Base-by-base conservation (phyloP, 2,329 filamentous ascomycete species). In the Cercospora citrullina region DNA sequence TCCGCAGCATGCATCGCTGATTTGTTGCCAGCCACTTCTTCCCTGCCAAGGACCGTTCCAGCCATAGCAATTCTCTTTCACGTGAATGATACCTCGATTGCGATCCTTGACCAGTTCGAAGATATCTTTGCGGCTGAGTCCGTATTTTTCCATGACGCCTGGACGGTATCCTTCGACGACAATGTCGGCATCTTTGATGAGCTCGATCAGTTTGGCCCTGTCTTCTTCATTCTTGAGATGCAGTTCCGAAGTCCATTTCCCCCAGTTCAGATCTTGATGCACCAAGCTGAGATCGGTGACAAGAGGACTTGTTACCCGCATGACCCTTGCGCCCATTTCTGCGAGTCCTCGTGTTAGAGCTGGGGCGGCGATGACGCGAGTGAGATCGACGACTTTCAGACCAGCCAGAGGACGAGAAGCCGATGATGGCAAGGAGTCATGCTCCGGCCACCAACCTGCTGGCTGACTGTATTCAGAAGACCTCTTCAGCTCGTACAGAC, bases 341-440 rank as follows among this genome's bases (percentile, higher is more conserved):
- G 89, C 90, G 0, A 93, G 84, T 1, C 88, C 88, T 31, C 90
- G 86, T 3, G 87, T 87, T 71, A 93, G 88, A 4, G 89, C 87
- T n/a, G 90, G 90, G 0, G 90, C 90, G 3, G 91, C 91, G 70
- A 93, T 92, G 74, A 93, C 89, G 48, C 90, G 87, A 75, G 90
- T 91, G 31, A 93, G 80, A 75, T 94, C 91, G 5, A 93, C 84
- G 5, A 93, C 90, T 71, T 89, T 90, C 76, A 93, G 84, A 0
- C 90, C 90, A 6, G 75, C 83, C 68, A 81, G 87, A 73, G 72
- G 77, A 55, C 79, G 57, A 78, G 74, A 65, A 77, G 63, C 73
- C 48, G 36, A 72, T 33, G 70, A 72, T 9, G 72, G 68, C 36
- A 79, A 16, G 73, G 77, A 67, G 75, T 61, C 31, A 16, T 72